Percentiles rank a stretch among this genome's conserved stretches.
Evolutionary conservation across 2,329 filamentous ascomycete genomes (phyloP).

Genomic region (Cladosporium sp.): DNA sequence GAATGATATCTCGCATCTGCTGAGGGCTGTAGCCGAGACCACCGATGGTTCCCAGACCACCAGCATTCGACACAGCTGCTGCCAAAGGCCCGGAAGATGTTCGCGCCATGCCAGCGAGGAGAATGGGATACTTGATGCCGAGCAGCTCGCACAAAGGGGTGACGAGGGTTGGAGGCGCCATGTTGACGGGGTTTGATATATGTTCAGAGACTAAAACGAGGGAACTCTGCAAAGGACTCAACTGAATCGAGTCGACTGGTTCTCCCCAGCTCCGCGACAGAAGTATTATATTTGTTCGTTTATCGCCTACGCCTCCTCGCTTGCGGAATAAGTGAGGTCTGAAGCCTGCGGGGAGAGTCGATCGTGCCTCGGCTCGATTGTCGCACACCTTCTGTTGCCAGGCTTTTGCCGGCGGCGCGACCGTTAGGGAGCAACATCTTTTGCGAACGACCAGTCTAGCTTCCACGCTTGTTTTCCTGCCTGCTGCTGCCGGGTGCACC

Average conservation of each 20-base stretch:
- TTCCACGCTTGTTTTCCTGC: too few species aligned
- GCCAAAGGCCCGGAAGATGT: slow-evolving; percentile 72
- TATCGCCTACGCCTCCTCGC: not conserved
- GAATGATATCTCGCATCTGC: slow-evolving; percentile 73
- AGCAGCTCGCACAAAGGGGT: slow-evolving; percentile 75
- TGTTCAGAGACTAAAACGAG: too few species aligned
- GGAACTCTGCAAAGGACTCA: too few species aligned
- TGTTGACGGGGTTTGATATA: slow-evolving; percentile 12
- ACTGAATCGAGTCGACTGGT: too few species aligned
- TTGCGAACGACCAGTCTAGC: too few species aligned
- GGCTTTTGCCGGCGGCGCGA: too few species aligned
- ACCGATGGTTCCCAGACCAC: slow-evolving; percentile 63
- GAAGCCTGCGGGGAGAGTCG: not conserved
- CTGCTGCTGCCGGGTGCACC: too few species aligned
- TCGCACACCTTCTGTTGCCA: too few species aligned
- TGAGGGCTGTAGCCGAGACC: slow-evolving; percentile 63
- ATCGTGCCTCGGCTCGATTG: not conserved
- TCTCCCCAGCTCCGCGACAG: too few species aligned
- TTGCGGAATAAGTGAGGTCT: slow-evolving; percentile 3
- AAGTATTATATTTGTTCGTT: too few species aligned
- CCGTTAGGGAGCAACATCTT: too few species aligned
- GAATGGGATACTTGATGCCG: slow-evolving; percentile 77
- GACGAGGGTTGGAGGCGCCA: slow-evolving; percentile 48
- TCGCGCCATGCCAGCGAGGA: slow-evolving; percentile 91
- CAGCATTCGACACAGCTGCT: slow-evolving; percentile 82